Evolutionary conservation across 495 filamentous ascomycete species (phyloP).

Genomic region (Bacidia rubella): DNA sequence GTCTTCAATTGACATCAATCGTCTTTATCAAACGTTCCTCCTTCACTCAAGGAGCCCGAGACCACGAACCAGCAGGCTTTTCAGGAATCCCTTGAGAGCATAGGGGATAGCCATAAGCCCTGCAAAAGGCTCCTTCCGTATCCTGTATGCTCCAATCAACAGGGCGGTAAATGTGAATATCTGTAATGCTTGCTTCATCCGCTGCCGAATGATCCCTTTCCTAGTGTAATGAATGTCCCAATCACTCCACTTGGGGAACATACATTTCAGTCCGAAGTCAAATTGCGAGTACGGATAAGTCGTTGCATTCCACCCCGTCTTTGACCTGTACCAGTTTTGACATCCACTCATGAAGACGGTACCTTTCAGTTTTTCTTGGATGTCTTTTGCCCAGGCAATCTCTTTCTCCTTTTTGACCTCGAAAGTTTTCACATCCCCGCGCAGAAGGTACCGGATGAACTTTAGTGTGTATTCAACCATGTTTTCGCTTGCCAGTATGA

Average conservation of each 20-base stretch:
- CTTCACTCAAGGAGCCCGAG: neutral
- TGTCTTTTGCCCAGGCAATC: conserved; percentile 35
- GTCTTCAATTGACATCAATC: too few relatives aligned
- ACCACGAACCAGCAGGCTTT: neutral
- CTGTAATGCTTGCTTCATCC: conserved; percentile 11
- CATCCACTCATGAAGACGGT: conserved; percentile 43
- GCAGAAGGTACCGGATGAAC: conserved; percentile 30
- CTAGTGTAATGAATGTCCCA: conserved; percentile 40
- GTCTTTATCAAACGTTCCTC: too few relatives aligned
- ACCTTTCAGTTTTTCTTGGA: conserved; percentile 39
- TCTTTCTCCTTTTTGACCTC: conserved; percentile 41
- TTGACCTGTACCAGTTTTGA: conserved; percentile 43
- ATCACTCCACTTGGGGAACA: conserved; percentile 42
- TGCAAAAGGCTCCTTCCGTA: conserved; percentile 3
- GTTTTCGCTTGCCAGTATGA: conserved; percentile 47
- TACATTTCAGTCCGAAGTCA: conserved; percentile 34
- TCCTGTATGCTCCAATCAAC: conserved; percentile 10
- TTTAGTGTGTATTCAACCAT: conserved; percentile 35
- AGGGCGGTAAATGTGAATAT: conserved; percentile 16
- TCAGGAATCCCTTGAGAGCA: neutral
- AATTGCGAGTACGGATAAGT: conserved; percentile 47
- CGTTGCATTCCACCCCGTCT: conserved; percentile 45
- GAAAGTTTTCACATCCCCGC: conserved; percentile 28
- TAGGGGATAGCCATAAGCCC: neutral
- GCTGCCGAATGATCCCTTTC: conserved; percentile 27